phyloP scores from a whole-genome alignment of 768 basidiomycete genomes.

The Lactarius sanguifluus region DNA sequence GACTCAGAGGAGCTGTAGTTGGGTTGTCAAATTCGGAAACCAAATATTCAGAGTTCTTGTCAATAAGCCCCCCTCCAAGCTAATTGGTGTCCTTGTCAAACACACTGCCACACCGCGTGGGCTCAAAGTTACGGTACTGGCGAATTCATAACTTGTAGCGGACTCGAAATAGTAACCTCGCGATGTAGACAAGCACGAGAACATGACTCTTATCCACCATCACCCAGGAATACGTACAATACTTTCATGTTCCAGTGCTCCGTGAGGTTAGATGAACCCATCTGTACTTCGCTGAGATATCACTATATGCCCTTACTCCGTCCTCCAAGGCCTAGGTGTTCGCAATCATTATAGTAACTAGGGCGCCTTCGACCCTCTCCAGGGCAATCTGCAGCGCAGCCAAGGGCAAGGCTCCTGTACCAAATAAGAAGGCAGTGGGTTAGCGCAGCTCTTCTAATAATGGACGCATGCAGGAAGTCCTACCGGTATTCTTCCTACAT shows the following conservation, averaged over 20 bases:
- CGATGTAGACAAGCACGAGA: background rate
- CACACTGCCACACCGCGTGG: background rate
- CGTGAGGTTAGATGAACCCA: background rate
- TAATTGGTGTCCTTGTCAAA: slow-evolving; percentile 15
- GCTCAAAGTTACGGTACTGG: background rate
- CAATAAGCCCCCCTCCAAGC: background rate
- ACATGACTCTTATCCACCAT: background rate
- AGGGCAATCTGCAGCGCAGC: slow-evolving; percentile 27
- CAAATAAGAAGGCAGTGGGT: slow-evolving; percentile 26
- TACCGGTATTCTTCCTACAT: slow-evolving; percentile 16
- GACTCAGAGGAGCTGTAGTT: background rate
- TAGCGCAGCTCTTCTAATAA: background rate
- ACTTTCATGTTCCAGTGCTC: background rate
- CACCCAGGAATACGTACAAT: background rate
- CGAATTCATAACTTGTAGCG: background rate
- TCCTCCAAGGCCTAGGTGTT: background rate
- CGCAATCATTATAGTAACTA: slow-evolving; percentile 7
- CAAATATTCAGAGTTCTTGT: background rate
- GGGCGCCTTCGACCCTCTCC: slow-evolving; percentile 28
- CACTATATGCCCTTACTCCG: background rate
- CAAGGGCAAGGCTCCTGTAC: slow-evolving; percentile 26
- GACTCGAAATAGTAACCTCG: background rate
- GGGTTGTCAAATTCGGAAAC: slow-evolving; percentile 10
- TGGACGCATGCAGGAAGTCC: slow-evolving; percentile 15
- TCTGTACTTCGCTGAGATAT: background rate